Evolutionary conservation across 2,329 filamentous ascomycete species (phyloP).

Genomic region (Intubia oerlemansii): DNA sequence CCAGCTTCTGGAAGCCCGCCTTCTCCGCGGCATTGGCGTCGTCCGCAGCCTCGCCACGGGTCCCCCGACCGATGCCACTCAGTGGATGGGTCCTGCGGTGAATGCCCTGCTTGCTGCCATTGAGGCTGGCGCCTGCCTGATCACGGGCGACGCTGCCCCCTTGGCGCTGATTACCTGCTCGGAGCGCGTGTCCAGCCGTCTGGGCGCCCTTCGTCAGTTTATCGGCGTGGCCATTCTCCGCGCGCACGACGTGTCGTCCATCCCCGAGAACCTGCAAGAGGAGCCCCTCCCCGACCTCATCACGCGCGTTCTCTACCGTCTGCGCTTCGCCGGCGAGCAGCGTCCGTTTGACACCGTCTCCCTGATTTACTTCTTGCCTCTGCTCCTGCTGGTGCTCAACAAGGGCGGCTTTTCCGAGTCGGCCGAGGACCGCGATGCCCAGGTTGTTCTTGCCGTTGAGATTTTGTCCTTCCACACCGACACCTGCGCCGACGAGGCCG

Average conservation of each 20-base stretch:
- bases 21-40: constrained; percentile 70
- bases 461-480: constrained; percentile 77
- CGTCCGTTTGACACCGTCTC: constrained; percentile 82
- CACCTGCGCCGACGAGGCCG: constrained; percentile 48
- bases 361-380: constrained; percentile 66
- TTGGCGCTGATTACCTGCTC: constrained; percentile 63
- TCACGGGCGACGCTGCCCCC: constrained; percentile 63
- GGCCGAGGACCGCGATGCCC: constrained; percentile 66
- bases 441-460: constrained; percentile 74
- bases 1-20: constrained; percentile 41
- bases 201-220: constrained; percentile 61
- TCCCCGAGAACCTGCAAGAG: constrained; percentile 50
- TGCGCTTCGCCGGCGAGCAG: constrained; percentile 81
- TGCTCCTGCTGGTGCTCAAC: constrained; percentile 59
- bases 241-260: constrained; percentile 48
- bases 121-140: constrained; percentile 56
- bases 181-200: constrained; percentile 47
- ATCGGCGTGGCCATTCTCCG: constrained; percentile 75
- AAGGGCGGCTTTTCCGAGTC: constrained; percentile 56
- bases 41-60: constrained; percentile 64
- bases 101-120: constrained; percentile 52
- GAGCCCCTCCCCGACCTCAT: constrained; percentile 72
- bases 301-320: constrained; percentile 72
- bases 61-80: constrained; percentile 68
- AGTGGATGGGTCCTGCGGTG: constrained; percentile 75